Evolutionary conservation across 805 yeast genomes (phyloP).

Genomic region (Maudiozyma serrabonitensis): DNA sequence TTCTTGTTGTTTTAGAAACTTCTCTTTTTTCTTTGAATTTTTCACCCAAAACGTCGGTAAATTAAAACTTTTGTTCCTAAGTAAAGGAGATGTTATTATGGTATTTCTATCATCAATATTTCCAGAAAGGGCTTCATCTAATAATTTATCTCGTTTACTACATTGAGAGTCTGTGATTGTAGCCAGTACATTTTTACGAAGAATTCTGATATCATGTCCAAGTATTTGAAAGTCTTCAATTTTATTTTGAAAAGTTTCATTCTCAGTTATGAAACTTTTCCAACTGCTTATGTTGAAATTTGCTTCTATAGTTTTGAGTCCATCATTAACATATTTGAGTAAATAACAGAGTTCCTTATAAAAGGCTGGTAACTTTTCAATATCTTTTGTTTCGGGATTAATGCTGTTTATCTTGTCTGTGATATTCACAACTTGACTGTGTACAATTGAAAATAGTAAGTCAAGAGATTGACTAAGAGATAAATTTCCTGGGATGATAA

Average conservation of each 20-base stretch:
- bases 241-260: slow-evolving; percentile 9
- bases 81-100: neutral
- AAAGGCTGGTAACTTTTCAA: slow-evolving; percentile 7
- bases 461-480: slow-evolving; percentile 24
- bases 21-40: slow-evolving; percentile 3
- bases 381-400: slow-evolving; percentile 2
- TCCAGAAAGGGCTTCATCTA: neutral
- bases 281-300: slow-evolving; percentile 12
- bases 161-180: neutral
- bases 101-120: neutral
- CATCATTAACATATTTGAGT: slow-evolving; percentile 20
- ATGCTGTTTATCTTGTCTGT: slow-evolving; percentile 4
- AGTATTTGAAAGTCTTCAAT: slow-evolving; percentile 23
- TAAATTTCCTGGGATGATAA: slow-evolving; percentile 22
- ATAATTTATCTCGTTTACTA: neutral
- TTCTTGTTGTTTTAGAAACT: slow-evolving; percentile 9
- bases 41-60: slow-evolving; percentile 4
- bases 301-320: slow-evolving; percentile 16
- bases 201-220: slow-evolving; percentile 21
- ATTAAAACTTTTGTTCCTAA: neutral
- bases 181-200: slow-evolving; percentile 8
- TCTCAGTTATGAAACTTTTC: slow-evolving; percentile 5
- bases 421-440: slow-evolving; percentile 16
- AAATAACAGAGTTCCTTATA: slow-evolving; percentile 13
- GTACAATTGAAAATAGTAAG: slow-evolving; percentile 21